Evolutionary conservation across 257 asterid species (phyloP).

Genomic region (Solanum medicagineum): DNA sequence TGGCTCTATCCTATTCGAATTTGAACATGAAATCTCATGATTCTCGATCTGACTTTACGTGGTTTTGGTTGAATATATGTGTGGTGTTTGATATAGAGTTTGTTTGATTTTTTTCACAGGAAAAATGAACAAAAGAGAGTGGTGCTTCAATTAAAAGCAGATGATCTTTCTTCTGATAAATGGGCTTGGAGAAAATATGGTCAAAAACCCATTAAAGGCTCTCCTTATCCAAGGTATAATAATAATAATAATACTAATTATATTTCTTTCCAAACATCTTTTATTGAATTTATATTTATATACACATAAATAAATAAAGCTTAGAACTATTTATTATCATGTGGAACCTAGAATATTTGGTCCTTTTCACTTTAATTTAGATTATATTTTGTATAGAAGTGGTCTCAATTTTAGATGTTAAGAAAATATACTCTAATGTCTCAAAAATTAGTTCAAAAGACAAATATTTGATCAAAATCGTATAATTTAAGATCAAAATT

Average conservation of each 20-base stretch:
- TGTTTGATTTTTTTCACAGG: slow-evolving; percentile 13
- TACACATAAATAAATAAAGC: too few relatives aligned
- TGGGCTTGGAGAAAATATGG: slow-evolving; percentile 99
- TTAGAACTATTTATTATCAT: too few relatives aligned
- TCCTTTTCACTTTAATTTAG: neutral
- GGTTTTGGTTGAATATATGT: neutral
- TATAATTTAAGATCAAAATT: neutral
- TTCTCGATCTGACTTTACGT: neutral
- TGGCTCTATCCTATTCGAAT: rapidly evolving
- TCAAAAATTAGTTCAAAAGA: neutral
- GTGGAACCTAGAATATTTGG: neutral
- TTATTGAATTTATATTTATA: neutral
- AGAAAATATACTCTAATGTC: neutral
- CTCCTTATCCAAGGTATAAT: slow-evolving; percentile 72
- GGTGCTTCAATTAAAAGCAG: slow-evolving; percentile 54
- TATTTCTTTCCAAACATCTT: neutral
- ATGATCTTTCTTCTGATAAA: slow-evolving; percentile 62
- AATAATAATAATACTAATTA: neutral
- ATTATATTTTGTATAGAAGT: too few relatives aligned
- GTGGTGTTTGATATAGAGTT: neutral
- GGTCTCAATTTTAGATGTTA: neutral
- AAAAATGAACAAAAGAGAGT: slow-evolving; percentile 80
- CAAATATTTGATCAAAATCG: neutral
- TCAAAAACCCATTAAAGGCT: slow-evolving; percentile 94
- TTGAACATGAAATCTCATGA: neutral